These are phyloP conservation scores for Phytopythium aichiense DNA, from an alignment of 352 stramenopile species.

Conservation along the genomic window DNA sequence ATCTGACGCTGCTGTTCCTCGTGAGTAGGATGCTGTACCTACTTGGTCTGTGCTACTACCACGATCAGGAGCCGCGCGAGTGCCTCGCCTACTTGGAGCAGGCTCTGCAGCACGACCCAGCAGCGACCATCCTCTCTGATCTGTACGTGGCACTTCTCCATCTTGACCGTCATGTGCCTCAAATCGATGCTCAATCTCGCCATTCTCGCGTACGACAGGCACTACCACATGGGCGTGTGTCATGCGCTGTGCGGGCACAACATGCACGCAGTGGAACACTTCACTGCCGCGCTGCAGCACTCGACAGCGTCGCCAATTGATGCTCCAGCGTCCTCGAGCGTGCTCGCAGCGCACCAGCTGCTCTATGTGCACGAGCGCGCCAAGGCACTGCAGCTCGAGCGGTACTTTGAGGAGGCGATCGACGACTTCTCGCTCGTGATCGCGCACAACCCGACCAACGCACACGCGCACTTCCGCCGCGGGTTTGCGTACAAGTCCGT, in stretches of 20 bases:
- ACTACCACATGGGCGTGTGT: slow-evolving; percentile 70
- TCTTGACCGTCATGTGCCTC: not conserved
- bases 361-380: slow-evolving; percentile 71
- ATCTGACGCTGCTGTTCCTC: slow-evolving; percentile 1
- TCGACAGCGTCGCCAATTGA: slow-evolving; percentile 5
- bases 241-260: slow-evolving; percentile 40
- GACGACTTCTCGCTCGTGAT: slow-evolving; percentile 76
- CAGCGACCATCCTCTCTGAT: slow-evolving; percentile 37
- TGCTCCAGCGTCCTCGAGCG: not conserved
- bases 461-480: slow-evolving; percentile 78
- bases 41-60: slow-evolving; percentile 59
- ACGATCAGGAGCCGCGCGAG: slow-evolving; percentile 39
- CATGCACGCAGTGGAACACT: slow-evolving; percentile 66
- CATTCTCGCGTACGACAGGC: slow-evolving; percentile 16
- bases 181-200: not conserved
- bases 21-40: slow-evolving; percentile 52
- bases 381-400: slow-evolving; percentile 75
- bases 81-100: slow-evolving; percentile 44
- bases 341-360: slow-evolving; percentile 7
- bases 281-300: slow-evolving; percentile 39
- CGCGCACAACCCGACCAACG: slow-evolving; percentile 68
- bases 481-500: slow-evolving; percentile 70
- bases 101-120: slow-evolving; percentile 26
- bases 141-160: slow-evolving; percentile 31
- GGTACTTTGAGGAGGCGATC: slow-evolving; percentile 60